These are phyloP conservation scores for Fagopyrum tataricum DNA, from an alignment of 148 eudicot genomes.

Conservation along the genomic window DNA sequence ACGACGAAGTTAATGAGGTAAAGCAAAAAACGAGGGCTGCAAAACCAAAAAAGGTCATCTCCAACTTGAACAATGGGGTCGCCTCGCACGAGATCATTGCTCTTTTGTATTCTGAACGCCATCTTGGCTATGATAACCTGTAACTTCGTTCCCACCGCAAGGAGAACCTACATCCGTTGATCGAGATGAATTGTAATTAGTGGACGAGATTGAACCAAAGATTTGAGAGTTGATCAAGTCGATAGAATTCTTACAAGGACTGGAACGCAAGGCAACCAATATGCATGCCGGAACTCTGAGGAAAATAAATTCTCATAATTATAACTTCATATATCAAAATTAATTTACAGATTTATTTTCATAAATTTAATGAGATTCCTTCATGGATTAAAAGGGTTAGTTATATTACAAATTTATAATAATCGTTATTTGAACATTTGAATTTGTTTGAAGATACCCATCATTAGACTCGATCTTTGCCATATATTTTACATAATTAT, in stretches of 20 bases:
- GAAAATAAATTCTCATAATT: not conserved
- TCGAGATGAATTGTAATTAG: not conserved
- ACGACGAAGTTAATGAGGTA: conserved; percentile 2
- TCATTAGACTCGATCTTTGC: too few relatives aligned
- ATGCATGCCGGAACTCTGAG: not conserved
- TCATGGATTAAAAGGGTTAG: too few relatives aligned
- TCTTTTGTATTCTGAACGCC: conserved; percentile 8
- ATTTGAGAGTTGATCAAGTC: not conserved
- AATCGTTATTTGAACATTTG: too few relatives aligned
- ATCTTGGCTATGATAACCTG: not conserved
- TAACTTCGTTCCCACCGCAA: conserved; percentile 6
- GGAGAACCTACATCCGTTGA: not conserved
- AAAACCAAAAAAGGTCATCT: conserved; percentile 2
- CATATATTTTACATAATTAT: too few relatives aligned
- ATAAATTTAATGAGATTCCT: too few relatives aligned
- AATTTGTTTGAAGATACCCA: too few relatives aligned
- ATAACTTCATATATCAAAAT: not conserved
- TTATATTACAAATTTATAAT: too few relatives aligned
- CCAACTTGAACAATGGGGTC: not conserved
- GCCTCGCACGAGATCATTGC: not conserved
- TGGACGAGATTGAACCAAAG: too few relatives aligned
- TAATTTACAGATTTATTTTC: too few relatives aligned
- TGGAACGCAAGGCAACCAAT: not conserved
- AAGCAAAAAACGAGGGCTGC: not conserved
- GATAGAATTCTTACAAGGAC: not conserved